Evolutionary conservation across 352 stramenopile species (phyloP).

Genomic region (Phytophthora multivora): DNA sequence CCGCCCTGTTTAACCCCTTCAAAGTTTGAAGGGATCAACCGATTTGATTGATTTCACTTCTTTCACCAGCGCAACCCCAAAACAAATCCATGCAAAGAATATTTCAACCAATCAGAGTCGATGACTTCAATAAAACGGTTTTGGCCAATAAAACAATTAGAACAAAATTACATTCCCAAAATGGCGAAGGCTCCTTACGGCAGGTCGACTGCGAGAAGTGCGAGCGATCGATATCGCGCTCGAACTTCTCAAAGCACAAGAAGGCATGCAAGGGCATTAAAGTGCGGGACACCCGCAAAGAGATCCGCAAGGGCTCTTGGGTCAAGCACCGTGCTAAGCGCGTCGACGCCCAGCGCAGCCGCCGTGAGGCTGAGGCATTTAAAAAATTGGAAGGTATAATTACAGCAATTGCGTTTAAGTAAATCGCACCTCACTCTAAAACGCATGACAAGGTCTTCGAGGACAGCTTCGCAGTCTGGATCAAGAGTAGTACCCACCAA

Average conservation of each 20-base stretch:
- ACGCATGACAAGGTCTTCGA: not conserved
- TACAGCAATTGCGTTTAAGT: too few species aligned
- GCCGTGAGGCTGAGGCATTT: not conserved
- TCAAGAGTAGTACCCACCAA: not conserved
- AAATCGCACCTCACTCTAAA: too few species aligned
- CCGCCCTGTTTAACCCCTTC: too few species aligned
- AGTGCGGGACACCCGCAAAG: not conserved
- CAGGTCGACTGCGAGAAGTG: not conserved
- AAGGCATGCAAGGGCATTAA: slow-evolving; percentile 4
- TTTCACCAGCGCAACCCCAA: not conserved
- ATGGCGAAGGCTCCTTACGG: slow-evolving; percentile 3
- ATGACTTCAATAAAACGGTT: not conserved
- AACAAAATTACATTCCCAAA: not conserved
- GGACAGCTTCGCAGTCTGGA: not conserved
- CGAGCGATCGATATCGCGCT: not conserved
- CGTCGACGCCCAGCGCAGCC: not conserved
- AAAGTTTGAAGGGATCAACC: too few species aligned
- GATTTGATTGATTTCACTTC: too few species aligned
- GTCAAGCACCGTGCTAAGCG: slow-evolving; percentile 2
- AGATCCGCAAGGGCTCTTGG: not conserved
- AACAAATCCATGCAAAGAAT: not conserved
- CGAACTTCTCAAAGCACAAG: slow-evolving; percentile 1
- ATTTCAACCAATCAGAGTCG: not conserved
- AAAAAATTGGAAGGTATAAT: not conserved
- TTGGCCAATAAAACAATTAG: not conserved